These are phyloP conservation scores for Pyricularia grisea DNA, from an alignment of 2,329 filamentous ascomycete species.

Conservation along the genomic window DNA sequence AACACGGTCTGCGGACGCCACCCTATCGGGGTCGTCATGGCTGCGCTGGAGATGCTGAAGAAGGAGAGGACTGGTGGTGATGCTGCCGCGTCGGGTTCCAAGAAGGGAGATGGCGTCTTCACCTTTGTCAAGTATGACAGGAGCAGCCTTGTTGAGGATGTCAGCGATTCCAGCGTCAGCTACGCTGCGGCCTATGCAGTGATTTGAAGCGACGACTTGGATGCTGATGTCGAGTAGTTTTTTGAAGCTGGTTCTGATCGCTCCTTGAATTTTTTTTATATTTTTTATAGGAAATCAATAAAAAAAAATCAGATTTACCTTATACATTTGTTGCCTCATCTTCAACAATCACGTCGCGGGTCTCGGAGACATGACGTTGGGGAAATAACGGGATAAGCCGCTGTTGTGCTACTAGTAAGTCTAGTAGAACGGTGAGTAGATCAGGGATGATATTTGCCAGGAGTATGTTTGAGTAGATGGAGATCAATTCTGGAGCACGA, in stretches of 20 bases:
- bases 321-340: not conserved
- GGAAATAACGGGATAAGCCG: not conserved
- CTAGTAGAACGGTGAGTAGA: not conserved
- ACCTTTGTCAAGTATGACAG: conserved; percentile 80
- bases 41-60: conserved; percentile 62
- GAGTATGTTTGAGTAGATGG: not conserved
- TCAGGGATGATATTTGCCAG: not conserved
- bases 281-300: not conserved
- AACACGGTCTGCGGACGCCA: conserved; percentile 95
- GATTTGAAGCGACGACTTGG: conserved; percentile 30
- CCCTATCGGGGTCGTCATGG: conserved; percentile 89
- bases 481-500: not conserved
- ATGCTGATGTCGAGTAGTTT: not conserved
- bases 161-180: conserved; percentile 78
- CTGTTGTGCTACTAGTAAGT: not conserved
- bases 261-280: not conserved
- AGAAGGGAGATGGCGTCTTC: conserved; percentile 46
- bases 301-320: not conserved
- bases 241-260: not conserved
- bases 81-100: conserved; percentile 9
- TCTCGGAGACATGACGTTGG: not conserved
- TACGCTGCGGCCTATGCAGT: conserved; percentile 90
- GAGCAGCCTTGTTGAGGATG: conserved; percentile 62
- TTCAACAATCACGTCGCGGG: too few species aligned
- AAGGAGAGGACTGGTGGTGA: conserved; percentile 20